Base-by-base conservation (phyloP, 495 filamentous ascomycete genomes). In the Penicillium macrosclerotiorum region DNA sequence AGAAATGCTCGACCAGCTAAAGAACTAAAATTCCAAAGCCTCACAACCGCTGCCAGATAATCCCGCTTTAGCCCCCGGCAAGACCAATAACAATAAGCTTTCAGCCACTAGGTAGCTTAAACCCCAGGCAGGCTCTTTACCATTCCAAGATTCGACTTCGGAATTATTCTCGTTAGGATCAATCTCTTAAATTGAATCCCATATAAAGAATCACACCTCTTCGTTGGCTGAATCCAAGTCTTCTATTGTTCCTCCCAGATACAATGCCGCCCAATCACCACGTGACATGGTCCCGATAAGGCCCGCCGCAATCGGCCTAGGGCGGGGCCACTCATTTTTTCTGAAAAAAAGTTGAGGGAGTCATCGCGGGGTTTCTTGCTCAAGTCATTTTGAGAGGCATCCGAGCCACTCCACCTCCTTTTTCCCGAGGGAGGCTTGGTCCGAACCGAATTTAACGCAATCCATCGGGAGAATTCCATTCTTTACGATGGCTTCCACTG, bases 401-500 rank as follows among this genome's bases (percentile, higher is more conserved):
- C 51, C 47, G 38, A 58, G 54, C 54, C 51, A 49, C 42, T 57
- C 44, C 42, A 48, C 52, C 49, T 62, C 49, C 52, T 49, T 57
- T 43, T 4, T 50, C 33, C 17, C 32, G 41, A 59, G 45, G 55
- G 59, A 59, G 47, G 44, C 25, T 38, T 44, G 50, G 42, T 38
- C 14, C 17, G 11, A 12, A 46, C 25, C 12, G 32, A 37, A 18
- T 47, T 49, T 30, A 40, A 22, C 23, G 16, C 29, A 34, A 32
- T 38, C 36, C 29, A 34, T 44, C 38, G 55, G 47, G 43, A 57
- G 45, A 49, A 45, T 17, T n/a, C 14, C 31, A 12, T 32, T 33
- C 45, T 42, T 55, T 49, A 67, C 29, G 20, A 74, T 73, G 71
- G 50, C 65, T 52, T 56, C 62, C 13, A 42, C 63, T 54, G 58